A percentile compares a stretch with the other conserved stretches of the same genome.
These are phyloP conservation scores for Eucalyptus brandiana DNA, from an alignment of 345 rosid species.

Conservation along the genomic window DNA sequence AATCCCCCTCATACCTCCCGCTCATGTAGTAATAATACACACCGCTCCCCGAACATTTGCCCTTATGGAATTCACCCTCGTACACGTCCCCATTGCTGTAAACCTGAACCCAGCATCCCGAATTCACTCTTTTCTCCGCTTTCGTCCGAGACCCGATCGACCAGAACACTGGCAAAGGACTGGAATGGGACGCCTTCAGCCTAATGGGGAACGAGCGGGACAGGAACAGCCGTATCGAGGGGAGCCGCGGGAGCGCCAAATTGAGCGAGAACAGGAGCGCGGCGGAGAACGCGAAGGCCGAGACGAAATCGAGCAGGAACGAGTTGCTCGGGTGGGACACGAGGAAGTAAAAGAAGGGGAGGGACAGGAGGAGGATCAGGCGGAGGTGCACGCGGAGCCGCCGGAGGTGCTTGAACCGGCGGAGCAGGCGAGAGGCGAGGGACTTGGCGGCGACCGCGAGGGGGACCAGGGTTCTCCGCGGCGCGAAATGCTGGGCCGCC, in stretches of 20 bases:
- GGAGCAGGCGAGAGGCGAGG: slow-evolving; percentile 30
- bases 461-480: not conserved
- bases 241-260: slow-evolving; percentile 72
- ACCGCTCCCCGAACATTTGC: slow-evolving; percentile 83
- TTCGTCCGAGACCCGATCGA: slow-evolving; percentile 73
- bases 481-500: not conserved
- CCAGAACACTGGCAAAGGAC: slow-evolving; percentile 79
- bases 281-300: slow-evolving; percentile 79
- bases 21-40: slow-evolving; percentile 89
- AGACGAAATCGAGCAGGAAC: slow-evolving; percentile 67
- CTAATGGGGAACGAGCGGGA: slow-evolving; percentile 75
- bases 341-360: slow-evolving; percentile 67
- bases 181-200: slow-evolving; percentile 17
- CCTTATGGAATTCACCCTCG: slow-evolving; percentile 85
- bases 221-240: slow-evolving; percentile 65
- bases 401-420: slow-evolving; percentile 33
- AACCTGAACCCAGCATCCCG: slow-evolving; percentile 87
- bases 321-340: slow-evolving; percentile 80
- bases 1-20: slow-evolving; percentile 86
- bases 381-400: slow-evolving; percentile 51
- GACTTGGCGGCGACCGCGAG: slow-evolving; percentile 36
- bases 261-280: slow-evolving; percentile 66
- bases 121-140: slow-evolving; percentile 47
- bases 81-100: slow-evolving; percentile 87
- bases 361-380: slow-evolving; percentile 48